Evolutionary conservation across 257 asterid genomes (phyloP).

Genomic region (Solanum appendiculatum): DNA sequence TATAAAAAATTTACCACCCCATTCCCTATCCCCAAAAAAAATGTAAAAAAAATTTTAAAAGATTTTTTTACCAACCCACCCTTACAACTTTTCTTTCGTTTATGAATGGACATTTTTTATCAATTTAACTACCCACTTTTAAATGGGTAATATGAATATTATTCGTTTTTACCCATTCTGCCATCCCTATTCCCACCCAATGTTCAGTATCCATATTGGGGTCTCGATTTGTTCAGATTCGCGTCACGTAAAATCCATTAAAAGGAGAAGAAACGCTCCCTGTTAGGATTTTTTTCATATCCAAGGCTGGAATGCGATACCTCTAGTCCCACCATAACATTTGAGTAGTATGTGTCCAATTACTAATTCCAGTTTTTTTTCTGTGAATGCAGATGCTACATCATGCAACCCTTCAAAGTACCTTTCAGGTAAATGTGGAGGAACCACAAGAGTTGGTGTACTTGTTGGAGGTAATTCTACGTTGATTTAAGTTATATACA

Average conservation of each 20-base stretch:
- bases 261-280: neutral
- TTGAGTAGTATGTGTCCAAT: neutral
- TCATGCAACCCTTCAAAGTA: conserved; percentile 60
- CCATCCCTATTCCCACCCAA: neutral
- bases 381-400: conserved; percentile 27
- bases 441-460: conserved; percentile 64
- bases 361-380: neutral
- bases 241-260: neutral
- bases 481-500: neutral
- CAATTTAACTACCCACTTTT: too few species aligned
- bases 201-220: neutral
- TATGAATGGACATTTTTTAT: too few species aligned
- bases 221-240: neutral
- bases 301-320: neutral
- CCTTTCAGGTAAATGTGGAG: conserved; percentile 77
- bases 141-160: too few species aligned
- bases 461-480: conserved; percentile 52
- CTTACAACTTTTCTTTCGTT: too few species aligned
- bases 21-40: too few species aligned
- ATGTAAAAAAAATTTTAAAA: too few species aligned
- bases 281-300: neutral
- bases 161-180: too few species aligned
- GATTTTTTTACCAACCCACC: too few species aligned
- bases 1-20: too few species aligned
- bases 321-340: neutral